Base-by-base conservation (phyloP, 495 filamentous ascomycete species). In the Penicillium subrubescens region DNA sequence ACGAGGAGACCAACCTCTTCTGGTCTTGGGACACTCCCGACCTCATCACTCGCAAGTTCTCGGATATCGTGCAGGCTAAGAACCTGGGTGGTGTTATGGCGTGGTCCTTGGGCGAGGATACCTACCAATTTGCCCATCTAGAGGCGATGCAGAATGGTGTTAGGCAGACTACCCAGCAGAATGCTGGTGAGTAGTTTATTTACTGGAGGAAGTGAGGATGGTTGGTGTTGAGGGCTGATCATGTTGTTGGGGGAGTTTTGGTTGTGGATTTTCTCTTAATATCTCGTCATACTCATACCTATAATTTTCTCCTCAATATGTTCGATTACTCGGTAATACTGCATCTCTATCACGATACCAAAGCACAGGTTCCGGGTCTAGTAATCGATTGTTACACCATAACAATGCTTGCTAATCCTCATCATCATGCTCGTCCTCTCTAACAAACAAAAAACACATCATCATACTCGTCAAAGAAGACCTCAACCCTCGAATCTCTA, bases 51-150 rank as follows among this genome's bases (percentile, higher is more conserved):
- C 81, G 82, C 62, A 93, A 92, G 78, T 88, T 91, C 64, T 80
- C 77, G 27, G 71, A 82, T 0, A 85, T 92, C 48, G 78, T 92
- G 29, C 74, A 81, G 17, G 77, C 77, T 57, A 86, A 83, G 70
- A 76, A 78, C 25, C 67, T 93, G 2, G 90, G 90, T 5, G 89
- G 89, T 21, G 85, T 90, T 31, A 90, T 91, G 79, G 87, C 88
- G 0, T 91, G 89, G 90, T 89, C 83, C 27, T 71, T 93, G 63
- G 90, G 89, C 5, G 89, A 92, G 75, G 90, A 92, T 76, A 87
- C 83, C 2, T 75, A 83, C 35, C 68, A 81, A 27, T 90, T 80
- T 60, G 74, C 76, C 57, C 89, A 91, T 73, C 69, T 92, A 3
- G 74, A 80, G 46, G 85, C 86, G 5, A 82, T 90, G 69, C 86